Percentiles rank a stretch among this genome's conserved stretches.
Evolutionary conservation across 1,284 basidiomycete genomes (phyloP).

Genomic region (Papiliotrema fonsecae): DNA sequence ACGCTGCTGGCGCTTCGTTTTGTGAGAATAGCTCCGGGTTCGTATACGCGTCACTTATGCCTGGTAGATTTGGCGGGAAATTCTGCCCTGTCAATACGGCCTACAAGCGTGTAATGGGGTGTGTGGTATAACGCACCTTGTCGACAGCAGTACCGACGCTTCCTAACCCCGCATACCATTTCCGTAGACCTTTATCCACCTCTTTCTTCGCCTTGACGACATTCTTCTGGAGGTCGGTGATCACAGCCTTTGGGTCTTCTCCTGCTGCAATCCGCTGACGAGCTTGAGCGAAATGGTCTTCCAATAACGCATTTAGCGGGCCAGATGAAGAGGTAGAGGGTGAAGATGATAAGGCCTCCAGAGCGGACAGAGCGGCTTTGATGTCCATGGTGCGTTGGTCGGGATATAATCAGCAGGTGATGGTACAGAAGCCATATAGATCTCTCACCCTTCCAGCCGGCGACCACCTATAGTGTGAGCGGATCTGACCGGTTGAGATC

Average conservation of each 20-base stretch:
- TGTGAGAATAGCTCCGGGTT: conserved; percentile 42
- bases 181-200: conserved; percentile 79
- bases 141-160: conserved; percentile 78
- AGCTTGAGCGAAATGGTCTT: conserved; percentile 56
- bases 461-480: too few species aligned
- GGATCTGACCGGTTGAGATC: too few species aligned
- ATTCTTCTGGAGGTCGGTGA: conserved; percentile 56
- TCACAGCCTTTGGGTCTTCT: conserved; percentile 55
- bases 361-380: conserved; percentile 29
- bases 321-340: conserved; percentile 57
- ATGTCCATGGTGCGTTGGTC: conserved; percentile 28
- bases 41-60: conserved; percentile 40
- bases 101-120: conserved; percentile 1
- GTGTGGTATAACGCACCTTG: conserved; percentile 58
- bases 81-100: conserved; percentile 17
- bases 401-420: too few species aligned
- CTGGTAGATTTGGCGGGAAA: conserved; percentile 40
- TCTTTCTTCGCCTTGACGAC: conserved; percentile 73
- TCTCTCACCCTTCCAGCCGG: too few species aligned
- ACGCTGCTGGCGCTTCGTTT: conserved; percentile 22
- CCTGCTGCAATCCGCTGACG: conserved; percentile 57
- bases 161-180: conserved; percentile 69
- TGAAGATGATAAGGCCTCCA: conserved; percentile 51
- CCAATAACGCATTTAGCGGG: conserved; percentile 65
- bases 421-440: too few species aligned